Base-by-base conservation (phyloP, 1,284 basidiomycete species). In the Entoloma clypeatum region DNA sequence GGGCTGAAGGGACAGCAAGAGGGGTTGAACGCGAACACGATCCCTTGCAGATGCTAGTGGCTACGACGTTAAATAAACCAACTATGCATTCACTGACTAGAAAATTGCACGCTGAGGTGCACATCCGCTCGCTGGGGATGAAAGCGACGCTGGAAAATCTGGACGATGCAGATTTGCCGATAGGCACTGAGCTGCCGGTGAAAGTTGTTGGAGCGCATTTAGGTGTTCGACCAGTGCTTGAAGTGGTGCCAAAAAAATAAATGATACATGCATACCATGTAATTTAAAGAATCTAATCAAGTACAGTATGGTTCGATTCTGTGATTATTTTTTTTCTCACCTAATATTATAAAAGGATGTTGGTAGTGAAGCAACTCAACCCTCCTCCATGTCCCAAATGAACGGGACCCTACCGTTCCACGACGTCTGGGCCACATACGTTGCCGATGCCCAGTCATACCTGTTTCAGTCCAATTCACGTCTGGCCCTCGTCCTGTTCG, bases 291-390 rank as follows among this genome's bases (percentile, higher is more conserved):
- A 28, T 28, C 26, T 14, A 10, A 28, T n/a, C n/a, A n/a, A n/a
- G n/a, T n/a, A n/a, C n/a, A 31, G 44, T 52, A 49, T 62, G 53
- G 60, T 60, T 59, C 59, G 58, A 62, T 58, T 56, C 58, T 50
- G 48, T 48, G 9, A 9, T 14, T 36, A 51, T 44, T 51, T 54
- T 55, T 48, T 24, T 13, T n/a, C n/a, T n/a, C n/a, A n/a, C n/a
- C n/a, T 24, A 14, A 14, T n/a, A 4, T 5, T n/a, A 9, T 28
- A 28, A 4, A 28, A 28, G 9, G 14, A 14, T 28, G 26, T n/a
- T 14, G 18, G 11, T n/a, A 22, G 23, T 7, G 7, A 10, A 21
- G 17, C n/a, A 10, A 30, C 26, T 13, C 10, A n/a, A 16, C 8
- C 25, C 11, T 16, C 24, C 23, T 5, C 7, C 25, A 39, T 31